Conservation (phyloP, 2,329 filamentous ascomycete genomes). For the Claviceps paspali region DNA sequence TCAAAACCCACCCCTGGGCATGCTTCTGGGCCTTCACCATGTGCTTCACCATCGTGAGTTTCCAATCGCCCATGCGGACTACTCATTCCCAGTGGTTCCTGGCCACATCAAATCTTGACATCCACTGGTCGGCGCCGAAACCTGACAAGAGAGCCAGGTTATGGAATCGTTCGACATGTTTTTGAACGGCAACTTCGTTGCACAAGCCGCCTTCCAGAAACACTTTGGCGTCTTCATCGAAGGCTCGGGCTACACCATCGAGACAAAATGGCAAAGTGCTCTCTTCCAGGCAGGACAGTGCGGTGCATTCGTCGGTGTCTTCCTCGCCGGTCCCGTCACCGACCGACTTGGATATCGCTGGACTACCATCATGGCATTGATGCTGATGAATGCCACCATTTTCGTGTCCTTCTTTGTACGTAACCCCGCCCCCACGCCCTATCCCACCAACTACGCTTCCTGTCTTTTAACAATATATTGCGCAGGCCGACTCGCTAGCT, state of each 20-base stretch:
- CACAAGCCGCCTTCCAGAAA: constrained; percentile 21
- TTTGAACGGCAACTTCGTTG: constrained; percentile 30
- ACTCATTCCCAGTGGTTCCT: no score
- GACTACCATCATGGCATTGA: constrained; percentile 21
- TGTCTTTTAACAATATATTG: background rate
- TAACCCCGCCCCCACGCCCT: no score
- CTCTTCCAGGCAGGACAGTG: constrained; percentile 19
- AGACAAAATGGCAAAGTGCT: constrained; percentile 25
- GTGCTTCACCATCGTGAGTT: constrained; percentile 33
- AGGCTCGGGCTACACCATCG: constrained; percentile 14
- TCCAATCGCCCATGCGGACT: no score
- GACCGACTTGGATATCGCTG: constrained; percentile 22
- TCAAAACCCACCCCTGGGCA: constrained; percentile 26
- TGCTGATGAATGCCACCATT: constrained; percentile 23
- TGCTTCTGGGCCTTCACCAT: constrained; percentile 32
- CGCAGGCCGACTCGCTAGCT: constrained; percentile 16
- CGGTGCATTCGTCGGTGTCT: constrained; percentile 21
- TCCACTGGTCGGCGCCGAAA: background rate
- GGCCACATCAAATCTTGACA: no score
- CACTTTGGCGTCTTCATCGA: constrained; percentile 19
- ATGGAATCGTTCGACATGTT: constrained; percentile 37
- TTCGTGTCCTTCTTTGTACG: constrained; percentile 39
- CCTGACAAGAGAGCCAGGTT: constrained; percentile 17
- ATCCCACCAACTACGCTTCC: background rate
- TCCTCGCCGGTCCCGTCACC: constrained; percentile 22